Percentiles rank a stretch among this genome's conserved stretches.
Evolutionary conservation across 495 filamentous ascomycete species (phyloP).

Genomic region (Aspergillus wentii): DNA sequence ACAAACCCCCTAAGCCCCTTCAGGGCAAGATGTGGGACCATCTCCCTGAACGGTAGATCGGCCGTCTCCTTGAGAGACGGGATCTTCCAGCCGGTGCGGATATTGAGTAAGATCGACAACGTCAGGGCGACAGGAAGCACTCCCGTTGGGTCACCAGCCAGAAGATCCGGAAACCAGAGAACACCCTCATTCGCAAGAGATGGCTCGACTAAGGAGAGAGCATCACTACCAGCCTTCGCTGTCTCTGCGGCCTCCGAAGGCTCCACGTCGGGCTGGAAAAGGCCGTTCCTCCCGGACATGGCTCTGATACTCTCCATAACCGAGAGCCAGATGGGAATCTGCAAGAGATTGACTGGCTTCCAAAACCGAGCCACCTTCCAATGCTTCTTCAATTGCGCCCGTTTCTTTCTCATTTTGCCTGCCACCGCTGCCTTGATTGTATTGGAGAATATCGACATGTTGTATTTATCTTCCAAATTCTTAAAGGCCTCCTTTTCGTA

Average conservation of each 20-base stretch:
- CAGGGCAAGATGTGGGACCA: constrained; percentile 14
- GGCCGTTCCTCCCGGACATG: constrained; percentile 54
- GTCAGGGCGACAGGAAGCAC: constrained; percentile 57
- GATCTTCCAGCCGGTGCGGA: constrained; percentile 26
- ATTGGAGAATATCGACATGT: not conserved
- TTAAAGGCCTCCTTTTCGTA: constrained; percentile 11
- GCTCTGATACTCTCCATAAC: constrained; percentile 63
- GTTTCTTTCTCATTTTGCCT: constrained; percentile 14
- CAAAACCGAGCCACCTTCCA: constrained; percentile 45
- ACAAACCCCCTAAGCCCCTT: constrained; percentile 20
- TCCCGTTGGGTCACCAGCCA: constrained; percentile 62
- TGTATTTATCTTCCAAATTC: not conserved
- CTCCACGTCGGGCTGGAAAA: constrained; percentile 44
- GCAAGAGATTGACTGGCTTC: constrained; percentile 39
- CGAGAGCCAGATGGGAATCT: constrained; percentile 64
- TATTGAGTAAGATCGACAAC: constrained; percentile 31
- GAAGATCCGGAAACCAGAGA: constrained; percentile 78
- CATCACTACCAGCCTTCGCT: constrained; percentile 1
- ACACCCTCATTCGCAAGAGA: constrained; percentile 62
- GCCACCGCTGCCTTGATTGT: no score
- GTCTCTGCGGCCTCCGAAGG: constrained; percentile 13
- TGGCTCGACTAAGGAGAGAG: constrained; percentile 41
- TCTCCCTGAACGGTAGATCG: constrained; percentile 20
- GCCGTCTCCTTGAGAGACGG: constrained; percentile 13
- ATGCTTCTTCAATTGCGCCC: constrained; percentile 32